phyloP scores from a whole-genome alignment of 371 early-diverging fungal genomes.

The Saksenaea oblongispora region DNA sequence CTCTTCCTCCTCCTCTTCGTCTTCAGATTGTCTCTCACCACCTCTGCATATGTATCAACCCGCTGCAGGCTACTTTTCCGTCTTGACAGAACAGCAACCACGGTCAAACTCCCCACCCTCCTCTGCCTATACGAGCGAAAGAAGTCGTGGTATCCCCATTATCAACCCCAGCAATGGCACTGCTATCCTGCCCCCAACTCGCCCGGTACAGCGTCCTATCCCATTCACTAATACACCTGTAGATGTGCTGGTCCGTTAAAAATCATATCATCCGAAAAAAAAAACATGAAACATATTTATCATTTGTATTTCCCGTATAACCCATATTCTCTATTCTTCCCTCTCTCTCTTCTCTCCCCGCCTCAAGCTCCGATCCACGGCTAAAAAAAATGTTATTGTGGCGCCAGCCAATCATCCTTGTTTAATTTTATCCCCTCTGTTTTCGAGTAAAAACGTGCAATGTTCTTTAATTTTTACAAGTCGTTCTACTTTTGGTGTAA shows the following conservation, averaged over 20 bases:
- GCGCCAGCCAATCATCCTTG: too few species aligned
- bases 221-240: not conserved
- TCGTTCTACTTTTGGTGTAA: too few species aligned
- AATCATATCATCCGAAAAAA: not conserved
- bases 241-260: not conserved
- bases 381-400: too few species aligned
- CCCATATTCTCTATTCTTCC: too few species aligned
- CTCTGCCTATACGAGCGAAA: not conserved
- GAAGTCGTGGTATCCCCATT: constrained; percentile 16
- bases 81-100: not conserved
- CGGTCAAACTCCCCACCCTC: not conserved
- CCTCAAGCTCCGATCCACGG: too few species aligned
- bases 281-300: too few species aligned
- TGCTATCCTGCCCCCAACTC: not conserved
- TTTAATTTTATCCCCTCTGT: too few species aligned
- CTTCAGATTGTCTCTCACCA: not conserved
- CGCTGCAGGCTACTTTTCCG: not conserved
- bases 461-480: too few species aligned
- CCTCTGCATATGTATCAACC: too few species aligned
- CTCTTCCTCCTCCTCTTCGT: not conserved
- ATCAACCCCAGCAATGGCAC: constrained; percentile 17
- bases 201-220: not conserved
- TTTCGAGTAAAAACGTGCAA: too few species aligned
- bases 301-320: too few species aligned
- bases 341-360: too few species aligned